Conservation (phyloP, 176 grass and related monocot species). For the Oryza australiensis region DNA sequence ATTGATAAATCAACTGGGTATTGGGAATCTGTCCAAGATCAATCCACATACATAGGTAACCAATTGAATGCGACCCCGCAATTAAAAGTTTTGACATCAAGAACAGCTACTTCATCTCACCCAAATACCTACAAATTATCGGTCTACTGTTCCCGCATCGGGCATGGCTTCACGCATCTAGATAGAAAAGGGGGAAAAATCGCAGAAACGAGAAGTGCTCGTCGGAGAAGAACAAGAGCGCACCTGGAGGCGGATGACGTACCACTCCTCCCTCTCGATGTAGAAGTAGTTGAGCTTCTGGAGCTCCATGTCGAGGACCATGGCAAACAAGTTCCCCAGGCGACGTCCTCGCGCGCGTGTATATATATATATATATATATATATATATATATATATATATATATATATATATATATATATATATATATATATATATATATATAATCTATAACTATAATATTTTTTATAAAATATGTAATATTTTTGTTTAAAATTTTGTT, state of each 20-base stretch:
- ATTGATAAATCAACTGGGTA: background rate
- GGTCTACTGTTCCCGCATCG: background rate
- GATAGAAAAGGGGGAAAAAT: background rate
- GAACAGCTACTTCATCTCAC: background rate
- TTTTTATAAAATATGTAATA: too few relatives aligned
- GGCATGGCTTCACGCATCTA: background rate
- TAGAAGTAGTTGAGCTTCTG: conserved; percentile 97
- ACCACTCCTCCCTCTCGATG: conserved; percentile 94
- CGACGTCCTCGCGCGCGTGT: conserved; percentile 25
- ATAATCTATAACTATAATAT: too few relatives aligned
- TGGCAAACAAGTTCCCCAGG: conserved; percentile 69
- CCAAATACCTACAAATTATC: background rate
- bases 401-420: too few relatives aligned
- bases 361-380: too few relatives aligned
- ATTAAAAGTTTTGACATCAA: background rate
- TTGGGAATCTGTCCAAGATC: background rate
- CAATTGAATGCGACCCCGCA: background rate
- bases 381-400: too few relatives aligned
- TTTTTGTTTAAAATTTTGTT: too few relatives aligned
- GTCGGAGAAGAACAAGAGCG: background rate
- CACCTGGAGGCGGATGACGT: conserved; percentile 95
- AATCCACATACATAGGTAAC: background rate
- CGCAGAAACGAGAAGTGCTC: background rate
- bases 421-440: too few relatives aligned
- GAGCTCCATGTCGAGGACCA: conserved; percentile 78